Evolutionary conservation across 2,329 filamentous ascomycete genomes (phyloP).

Genomic region (Sporothrix dimorphospora): DNA sequence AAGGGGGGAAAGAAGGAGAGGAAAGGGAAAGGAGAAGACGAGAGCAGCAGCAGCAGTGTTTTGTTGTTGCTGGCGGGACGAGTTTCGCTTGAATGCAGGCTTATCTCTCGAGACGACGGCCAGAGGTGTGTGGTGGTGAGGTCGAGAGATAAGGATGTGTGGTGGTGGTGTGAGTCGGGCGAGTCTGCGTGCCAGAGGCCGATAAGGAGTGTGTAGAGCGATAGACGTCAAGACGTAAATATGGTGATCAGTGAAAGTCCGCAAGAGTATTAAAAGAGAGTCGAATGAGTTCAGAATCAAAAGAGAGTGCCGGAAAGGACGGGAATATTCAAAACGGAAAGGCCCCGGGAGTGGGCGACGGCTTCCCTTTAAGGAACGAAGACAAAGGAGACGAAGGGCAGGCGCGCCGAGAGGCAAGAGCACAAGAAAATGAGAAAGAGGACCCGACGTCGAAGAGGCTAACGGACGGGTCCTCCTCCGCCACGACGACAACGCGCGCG

Average conservation of each 20-base stretch:
- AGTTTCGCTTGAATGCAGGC: constrained; percentile 8
- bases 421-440: neutral
- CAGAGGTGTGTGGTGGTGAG: neutral
- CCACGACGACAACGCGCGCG: constrained; percentile 5
- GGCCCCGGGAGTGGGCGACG: constrained; percentile 2
- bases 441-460: constrained; percentile 8
- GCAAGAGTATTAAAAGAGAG: neutral
- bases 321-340: constrained; percentile 13
- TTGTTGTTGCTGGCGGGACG: neutral
- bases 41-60: neutral
- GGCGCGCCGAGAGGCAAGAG: neutral
- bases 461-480: constrained; percentile 22
- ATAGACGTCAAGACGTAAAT: neutral
- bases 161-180: neutral
- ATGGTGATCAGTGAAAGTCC: neutral
- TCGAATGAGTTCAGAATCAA: neutral
- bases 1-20: neutral
- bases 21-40: too few relatives aligned
- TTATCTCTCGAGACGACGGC: neutral
- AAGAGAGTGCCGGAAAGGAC: constrained; percentile 11
- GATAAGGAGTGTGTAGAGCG: neutral
- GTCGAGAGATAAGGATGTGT: constrained; percentile 3
- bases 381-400: neutral
- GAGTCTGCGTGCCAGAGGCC: neutral
- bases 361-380: constrained; percentile 15